phyloP scores from a whole-genome alignment of 2,329 filamentous ascomycete species.

The Apiospora koreana region DNA sequence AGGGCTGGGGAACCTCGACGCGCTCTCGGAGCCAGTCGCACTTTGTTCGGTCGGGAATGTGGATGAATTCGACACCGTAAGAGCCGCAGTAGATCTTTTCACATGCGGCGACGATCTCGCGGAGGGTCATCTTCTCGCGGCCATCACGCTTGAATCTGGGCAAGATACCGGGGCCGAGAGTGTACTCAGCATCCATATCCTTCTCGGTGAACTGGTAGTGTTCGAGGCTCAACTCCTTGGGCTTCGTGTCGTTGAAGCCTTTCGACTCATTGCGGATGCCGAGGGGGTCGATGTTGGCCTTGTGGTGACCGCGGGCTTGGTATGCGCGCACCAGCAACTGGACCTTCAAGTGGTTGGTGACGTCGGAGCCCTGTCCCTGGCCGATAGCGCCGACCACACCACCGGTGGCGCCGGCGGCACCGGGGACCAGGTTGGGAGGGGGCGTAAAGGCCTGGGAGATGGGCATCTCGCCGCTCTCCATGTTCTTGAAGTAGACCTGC shows the following conservation, averaged over 20 bases:
- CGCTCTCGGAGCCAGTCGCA: slow-evolving; percentile 98
- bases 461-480: slow-evolving; percentile 97
- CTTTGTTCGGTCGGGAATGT: slow-evolving; percentile 95
- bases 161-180: slow-evolving; percentile 89
- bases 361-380: slow-evolving; percentile 71
- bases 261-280: slow-evolving; percentile 86
- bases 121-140: slow-evolving; percentile 93
- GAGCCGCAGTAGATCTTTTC: slow-evolving; percentile 96
- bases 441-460: slow-evolving; percentile 96
- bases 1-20: slow-evolving; percentile 89
- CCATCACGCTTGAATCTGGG: slow-evolving; percentile 88
- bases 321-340: slow-evolving; percentile 96
- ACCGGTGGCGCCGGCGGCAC: slow-evolving; percentile 76
- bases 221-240: slow-evolving; percentile 89
- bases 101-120: slow-evolving; percentile 90
- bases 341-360: slow-evolving; percentile 96
- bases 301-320: slow-evolving; percentile 97
- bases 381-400: slow-evolving; percentile 69
- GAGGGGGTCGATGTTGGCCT: slow-evolving; percentile 94
- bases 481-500: slow-evolving; percentile 99
- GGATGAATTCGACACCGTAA: slow-evolving; percentile 98
- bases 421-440: slow-evolving; percentile 86
- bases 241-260: slow-evolving; percentile 82
- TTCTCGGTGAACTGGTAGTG: slow-evolving; percentile 95
- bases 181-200: slow-evolving; percentile 90